A percentile compares a stretch with the other conserved stretches of the same genome.
These are phyloP conservation scores for Xylaria sp. DNA, from an alignment of 2,329 filamentous ascomycete genomes.

Conservation along the genomic window DNA sequence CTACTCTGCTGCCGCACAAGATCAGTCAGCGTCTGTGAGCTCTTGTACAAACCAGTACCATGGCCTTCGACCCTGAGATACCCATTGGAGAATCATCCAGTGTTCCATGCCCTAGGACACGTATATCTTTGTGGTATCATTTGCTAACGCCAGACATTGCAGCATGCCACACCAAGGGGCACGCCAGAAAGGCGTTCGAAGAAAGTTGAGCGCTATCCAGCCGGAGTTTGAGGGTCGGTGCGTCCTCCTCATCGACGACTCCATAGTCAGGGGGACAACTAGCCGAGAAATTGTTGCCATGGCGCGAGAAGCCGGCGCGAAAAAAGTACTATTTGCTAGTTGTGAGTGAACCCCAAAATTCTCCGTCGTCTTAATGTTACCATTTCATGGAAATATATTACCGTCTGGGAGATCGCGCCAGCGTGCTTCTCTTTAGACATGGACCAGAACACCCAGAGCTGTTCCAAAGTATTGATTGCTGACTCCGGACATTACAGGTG, in stretches of 20 bases:
- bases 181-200: conserved; percentile 81
- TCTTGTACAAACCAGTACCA: background rate
- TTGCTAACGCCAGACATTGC: conserved; percentile 20
- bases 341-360: conserved; percentile 49
- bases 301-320: conserved; percentile 82
- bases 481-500: too few relatives aligned
- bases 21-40: background rate
- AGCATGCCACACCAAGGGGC: conserved; percentile 76
- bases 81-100: background rate
- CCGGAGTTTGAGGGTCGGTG: conserved; percentile 81
- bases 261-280: conserved; percentile 85
- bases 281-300: conserved; percentile 78
- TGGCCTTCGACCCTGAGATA: background rate
- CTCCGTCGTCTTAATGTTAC: too few relatives aligned
- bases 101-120: background rate
- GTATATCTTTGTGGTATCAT: background rate
- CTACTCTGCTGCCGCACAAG: too few relatives aligned
- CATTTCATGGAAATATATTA: too few relatives aligned
- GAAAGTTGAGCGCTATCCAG: conserved; percentile 86
- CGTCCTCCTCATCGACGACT: conserved; percentile 86
- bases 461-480: too few relatives aligned
- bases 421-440: too few relatives aligned
- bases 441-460: too few relatives aligned
- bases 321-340: conserved; percentile 79
- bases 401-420: too few relatives aligned